A percentile compares a stretch with the other conserved stretches of the same genome.
These are phyloP conservation scores for Hypericum androsaemum DNA, from an alignment of 345 rosid species.

Conservation along the genomic window DNA sequence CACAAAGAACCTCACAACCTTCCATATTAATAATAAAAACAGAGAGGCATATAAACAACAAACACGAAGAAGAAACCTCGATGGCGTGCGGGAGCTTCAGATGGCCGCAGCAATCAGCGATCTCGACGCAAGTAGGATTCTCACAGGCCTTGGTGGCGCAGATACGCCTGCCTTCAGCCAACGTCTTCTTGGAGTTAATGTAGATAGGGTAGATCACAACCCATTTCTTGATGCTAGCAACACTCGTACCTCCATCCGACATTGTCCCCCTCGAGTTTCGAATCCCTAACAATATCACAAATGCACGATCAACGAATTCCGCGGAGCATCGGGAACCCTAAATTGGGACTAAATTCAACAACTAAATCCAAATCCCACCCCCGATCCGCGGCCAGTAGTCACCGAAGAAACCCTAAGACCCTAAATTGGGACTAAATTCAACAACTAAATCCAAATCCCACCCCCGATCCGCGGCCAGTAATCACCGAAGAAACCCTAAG, in stretches of 20 bases:
- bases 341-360: no score
- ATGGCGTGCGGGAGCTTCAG: conserved; percentile 57
- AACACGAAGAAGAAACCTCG: conserved; percentile 40
- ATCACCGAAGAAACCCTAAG: no score
- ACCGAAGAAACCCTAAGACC: no score
- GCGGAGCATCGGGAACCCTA: no score
- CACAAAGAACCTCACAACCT: neutral
- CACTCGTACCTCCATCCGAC: conserved; percentile 34
- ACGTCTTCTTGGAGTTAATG: conserved; percentile 83
- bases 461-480: no score
- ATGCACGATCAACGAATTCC: no score
- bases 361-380: no score
- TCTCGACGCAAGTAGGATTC: conserved; percentile 75
- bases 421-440: no score
- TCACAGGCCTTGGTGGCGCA: conserved; percentile 62
- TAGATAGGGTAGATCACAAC: conserved; percentile 73
- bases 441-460: no score
- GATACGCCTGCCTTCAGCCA: conserved; percentile 81
- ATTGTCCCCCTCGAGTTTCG: neutral
- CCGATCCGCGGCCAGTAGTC: no score
- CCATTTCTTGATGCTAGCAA: conserved; percentile 55
- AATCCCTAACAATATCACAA: no score
- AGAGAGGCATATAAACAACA: no score
- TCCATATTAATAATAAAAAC: neutral
- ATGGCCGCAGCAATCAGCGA: conserved; percentile 71